Evolutionary conservation across 257 asterid species (phyloP).

Genomic region (Verbascum thapsus): DNA sequence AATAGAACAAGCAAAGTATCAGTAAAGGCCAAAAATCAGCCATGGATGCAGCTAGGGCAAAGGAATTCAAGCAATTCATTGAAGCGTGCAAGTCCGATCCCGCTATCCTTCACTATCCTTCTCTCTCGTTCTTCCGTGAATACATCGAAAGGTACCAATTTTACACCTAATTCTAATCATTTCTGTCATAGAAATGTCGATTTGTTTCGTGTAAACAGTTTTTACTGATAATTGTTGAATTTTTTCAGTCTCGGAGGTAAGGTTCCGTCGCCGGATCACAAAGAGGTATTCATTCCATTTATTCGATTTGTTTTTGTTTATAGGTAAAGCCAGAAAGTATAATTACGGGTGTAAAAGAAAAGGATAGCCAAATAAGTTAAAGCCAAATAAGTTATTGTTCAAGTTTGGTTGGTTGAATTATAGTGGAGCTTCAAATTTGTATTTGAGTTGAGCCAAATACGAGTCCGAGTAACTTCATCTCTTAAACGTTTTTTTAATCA

Average conservation of each 20-base stretch:
- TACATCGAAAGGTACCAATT: conserved; percentile 68
- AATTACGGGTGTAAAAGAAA: neutral
- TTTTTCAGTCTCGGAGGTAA: conserved; percentile 80
- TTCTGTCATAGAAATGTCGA: neutral
- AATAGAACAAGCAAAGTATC: no score
- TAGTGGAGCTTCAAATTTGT: no score
- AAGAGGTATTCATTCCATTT: conserved; percentile 44
- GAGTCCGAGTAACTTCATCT: no score
- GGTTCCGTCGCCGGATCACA: conserved; percentile 58
- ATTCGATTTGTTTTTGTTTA: conserved; percentile 1
- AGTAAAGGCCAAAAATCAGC: neutral
- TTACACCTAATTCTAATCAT: no score
- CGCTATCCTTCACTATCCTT: conserved; percentile 68
- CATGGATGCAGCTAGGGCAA: conserved; percentile 68
- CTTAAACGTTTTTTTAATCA: no score
- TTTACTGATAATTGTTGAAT: neutral
- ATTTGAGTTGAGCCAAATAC: no score
- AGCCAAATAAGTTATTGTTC: no score
- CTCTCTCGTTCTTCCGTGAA: conserved; percentile 73
- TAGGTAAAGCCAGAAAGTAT: neutral
- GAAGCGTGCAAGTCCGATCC: conserved; percentile 70
- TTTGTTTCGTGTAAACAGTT: neutral
- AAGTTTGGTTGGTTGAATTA: no score
- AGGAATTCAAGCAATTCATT: conserved; percentile 63
- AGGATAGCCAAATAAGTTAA: no score